These are phyloP conservation scores for Podospora fimiseda DNA, from an alignment of 495 filamentous ascomycete species.

Conservation along the genomic window DNA sequence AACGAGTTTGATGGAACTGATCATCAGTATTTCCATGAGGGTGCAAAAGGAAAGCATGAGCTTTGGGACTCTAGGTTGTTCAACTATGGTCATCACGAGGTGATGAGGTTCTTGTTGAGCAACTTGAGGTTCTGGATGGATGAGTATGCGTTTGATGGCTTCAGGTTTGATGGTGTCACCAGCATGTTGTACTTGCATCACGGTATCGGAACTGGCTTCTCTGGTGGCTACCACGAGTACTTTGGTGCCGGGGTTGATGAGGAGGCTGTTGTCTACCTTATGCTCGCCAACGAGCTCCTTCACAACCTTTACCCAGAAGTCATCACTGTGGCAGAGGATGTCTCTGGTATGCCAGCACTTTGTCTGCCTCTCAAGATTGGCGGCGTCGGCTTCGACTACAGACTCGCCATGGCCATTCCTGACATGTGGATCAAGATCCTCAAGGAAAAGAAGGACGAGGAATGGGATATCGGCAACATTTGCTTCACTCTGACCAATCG, in stretches of 20 bases:
- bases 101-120: conserved; percentile 86
- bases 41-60: conserved; percentile 75
- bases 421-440: conserved; percentile 99
- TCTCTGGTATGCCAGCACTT: conserved; percentile 94
- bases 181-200: conserved; percentile 97
- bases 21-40: conserved; percentile 91
- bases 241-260: conserved; percentile 91
- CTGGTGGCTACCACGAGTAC: conserved; percentile 97
- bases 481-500: conserved; percentile 84
- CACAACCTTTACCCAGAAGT: conserved; percentile 77
- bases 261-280: conserved; percentile 91
- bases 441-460: conserved; percentile 84
- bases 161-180: conserved; percentile 95
- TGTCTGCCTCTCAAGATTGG: conserved; percentile 80
- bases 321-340: conserved; percentile 93
- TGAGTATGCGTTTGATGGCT: conserved; percentile 92
- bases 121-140: conserved; percentile 99
- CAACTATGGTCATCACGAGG: conserved; percentile 94
- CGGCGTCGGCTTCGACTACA: conserved; percentile 93
- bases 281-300: conserved; percentile 94
- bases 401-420: conserved; percentile 94
- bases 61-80: conserved; percentile 95
- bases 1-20: conserved; percentile 95
- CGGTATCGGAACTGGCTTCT: conserved; percentile 96
- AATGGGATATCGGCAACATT: conserved; percentile 88